These are phyloP conservation scores for Dovyalis caffra DNA, from an alignment of 345 rosid genomes.

Conservation along the genomic window DNA sequence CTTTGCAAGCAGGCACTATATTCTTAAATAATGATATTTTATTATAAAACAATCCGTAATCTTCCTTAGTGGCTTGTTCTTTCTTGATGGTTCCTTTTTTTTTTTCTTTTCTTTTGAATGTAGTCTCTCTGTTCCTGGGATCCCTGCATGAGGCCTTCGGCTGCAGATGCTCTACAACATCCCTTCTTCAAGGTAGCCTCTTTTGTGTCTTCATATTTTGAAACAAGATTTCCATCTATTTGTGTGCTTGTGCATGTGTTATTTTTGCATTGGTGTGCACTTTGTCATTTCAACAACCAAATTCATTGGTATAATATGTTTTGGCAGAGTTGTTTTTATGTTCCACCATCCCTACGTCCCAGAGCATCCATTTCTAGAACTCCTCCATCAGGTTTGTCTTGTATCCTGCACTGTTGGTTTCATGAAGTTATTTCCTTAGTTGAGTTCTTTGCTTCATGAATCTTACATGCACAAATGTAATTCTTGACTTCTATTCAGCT, in stretches of 20 bases:
- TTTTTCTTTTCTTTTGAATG: constrained; percentile 16
- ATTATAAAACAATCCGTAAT: neutral
- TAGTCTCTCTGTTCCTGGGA: constrained; percentile 95
- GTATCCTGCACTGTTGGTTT: neutral
- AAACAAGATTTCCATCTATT: neutral
- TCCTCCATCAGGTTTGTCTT: constrained; percentile 62
- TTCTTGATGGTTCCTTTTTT: neutral
- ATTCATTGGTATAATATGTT: neutral
- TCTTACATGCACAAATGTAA: neutral
- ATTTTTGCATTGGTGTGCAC: neutral
- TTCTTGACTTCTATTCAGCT: constrained; percentile 30
- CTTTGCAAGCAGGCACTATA: too few species aligned
- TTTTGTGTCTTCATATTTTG: neutral
- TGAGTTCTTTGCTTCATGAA: too few species aligned
- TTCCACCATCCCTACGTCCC: constrained; percentile 82
- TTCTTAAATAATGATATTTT: neutral
- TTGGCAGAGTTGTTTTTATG: constrained; percentile 78
- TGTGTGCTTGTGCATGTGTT: neutral
- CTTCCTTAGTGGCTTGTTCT: neutral
- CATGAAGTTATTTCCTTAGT: too few species aligned
- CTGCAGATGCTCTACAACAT: constrained; percentile 89
- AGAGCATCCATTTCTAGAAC: constrained; percentile 51
- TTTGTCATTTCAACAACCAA: neutral
- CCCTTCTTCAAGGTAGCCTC: constrained; percentile 85
- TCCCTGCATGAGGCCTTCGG: constrained; percentile 80